phyloP scores from a whole-genome alignment of 768 basidiomycete species.

The Hericium coralloides region DNA sequence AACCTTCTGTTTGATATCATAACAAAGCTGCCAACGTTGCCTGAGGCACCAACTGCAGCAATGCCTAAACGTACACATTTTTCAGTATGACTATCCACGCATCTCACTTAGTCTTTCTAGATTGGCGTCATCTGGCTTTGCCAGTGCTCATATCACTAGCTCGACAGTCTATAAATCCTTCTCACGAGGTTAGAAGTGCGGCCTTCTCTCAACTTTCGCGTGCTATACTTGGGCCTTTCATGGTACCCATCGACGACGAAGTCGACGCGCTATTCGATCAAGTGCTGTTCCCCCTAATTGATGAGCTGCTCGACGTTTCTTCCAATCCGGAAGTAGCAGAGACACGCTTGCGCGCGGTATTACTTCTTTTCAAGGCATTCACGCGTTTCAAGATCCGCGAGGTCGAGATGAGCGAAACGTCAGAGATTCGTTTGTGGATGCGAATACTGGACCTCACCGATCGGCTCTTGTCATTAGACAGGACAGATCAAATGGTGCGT shows the following conservation, averaged over 20 bases:
- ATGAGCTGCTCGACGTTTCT: slow-evolving; percentile 83
- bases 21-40: slow-evolving; percentile 50
- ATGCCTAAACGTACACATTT: no score
- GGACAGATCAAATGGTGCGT: slow-evolving; percentile 79
- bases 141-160: slow-evolving; percentile 7
- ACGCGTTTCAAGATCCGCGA: slow-evolving; percentile 86
- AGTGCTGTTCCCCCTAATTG: slow-evolving; percentile 77
- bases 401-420: slow-evolving; percentile 19
- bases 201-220: slow-evolving; percentile 59
- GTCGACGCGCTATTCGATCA: slow-evolving; percentile 40
- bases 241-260: background rate
- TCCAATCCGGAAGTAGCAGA: slow-evolving; percentile 82
- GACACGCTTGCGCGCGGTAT: slow-evolving; percentile 79
- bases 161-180: slow-evolving; percentile 8
- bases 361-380: slow-evolving; percentile 91
- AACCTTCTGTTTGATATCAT: slow-evolving; percentile 74
- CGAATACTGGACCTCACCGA: slow-evolving; percentile 85
- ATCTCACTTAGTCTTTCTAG: background rate
- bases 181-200: slow-evolving; percentile 10
- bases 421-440: slow-evolving; percentile 74
- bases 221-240: slow-evolving; percentile 13
- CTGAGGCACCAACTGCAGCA: slow-evolving; percentile 28
- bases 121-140: slow-evolving; percentile 13
- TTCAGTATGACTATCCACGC: background rate
- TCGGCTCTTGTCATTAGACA: slow-evolving; percentile 79